These are phyloP conservation scores for Cercospora sesami DNA, from an alignment of 2,329 filamentous ascomycete genomes.

Conservation along the genomic window DNA sequence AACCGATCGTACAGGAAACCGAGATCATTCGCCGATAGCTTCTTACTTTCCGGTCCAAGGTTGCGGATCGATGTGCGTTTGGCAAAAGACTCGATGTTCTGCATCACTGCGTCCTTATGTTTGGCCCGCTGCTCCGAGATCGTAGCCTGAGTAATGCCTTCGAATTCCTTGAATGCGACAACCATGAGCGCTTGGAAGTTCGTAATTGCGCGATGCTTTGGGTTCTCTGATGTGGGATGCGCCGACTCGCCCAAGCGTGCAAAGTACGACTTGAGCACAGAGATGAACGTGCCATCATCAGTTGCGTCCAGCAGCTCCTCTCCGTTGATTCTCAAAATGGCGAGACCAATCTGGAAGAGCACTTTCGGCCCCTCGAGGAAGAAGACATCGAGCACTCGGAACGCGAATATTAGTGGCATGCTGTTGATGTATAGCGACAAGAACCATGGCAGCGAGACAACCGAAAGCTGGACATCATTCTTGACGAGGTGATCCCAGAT, in stretches of 20 bases:
- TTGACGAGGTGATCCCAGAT: conserved; percentile 98
- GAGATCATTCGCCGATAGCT: conserved; percentile 79
- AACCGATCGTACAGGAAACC: conserved; percentile 92
- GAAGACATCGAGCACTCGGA: conserved; percentile 94
- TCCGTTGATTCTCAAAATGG: conserved; percentile 95
- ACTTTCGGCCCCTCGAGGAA: conserved; percentile 98
- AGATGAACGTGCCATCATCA: conserved; percentile 96
- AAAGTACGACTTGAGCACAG: conserved; percentile 92
- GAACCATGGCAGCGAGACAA: conserved; percentile 97
- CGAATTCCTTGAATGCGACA: conserved; percentile 97
- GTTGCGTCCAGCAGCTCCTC: conserved; percentile 90
- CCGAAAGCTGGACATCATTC: conserved; percentile 93
- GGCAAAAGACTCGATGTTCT: conserved; percentile 95
- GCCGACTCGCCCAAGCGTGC: conserved; percentile 90
- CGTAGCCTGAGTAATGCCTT: conserved; percentile 88
- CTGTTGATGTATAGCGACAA: conserved; percentile 98
- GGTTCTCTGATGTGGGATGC: conserved; percentile 91
- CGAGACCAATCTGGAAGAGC: conserved; percentile 91
- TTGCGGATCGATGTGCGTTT: conserved; percentile 96
- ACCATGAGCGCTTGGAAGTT: conserved; percentile 98
- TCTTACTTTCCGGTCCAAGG: conserved; percentile 91
- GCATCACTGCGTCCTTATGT: conserved; percentile 91
- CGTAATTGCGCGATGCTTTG: conserved; percentile 89
- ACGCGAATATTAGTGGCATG: conserved; percentile 97
- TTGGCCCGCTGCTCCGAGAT: conserved; percentile 86